phyloP scores from a whole-genome alignment of 257 asterid species.

The Anisodus tanguticus region DNA sequence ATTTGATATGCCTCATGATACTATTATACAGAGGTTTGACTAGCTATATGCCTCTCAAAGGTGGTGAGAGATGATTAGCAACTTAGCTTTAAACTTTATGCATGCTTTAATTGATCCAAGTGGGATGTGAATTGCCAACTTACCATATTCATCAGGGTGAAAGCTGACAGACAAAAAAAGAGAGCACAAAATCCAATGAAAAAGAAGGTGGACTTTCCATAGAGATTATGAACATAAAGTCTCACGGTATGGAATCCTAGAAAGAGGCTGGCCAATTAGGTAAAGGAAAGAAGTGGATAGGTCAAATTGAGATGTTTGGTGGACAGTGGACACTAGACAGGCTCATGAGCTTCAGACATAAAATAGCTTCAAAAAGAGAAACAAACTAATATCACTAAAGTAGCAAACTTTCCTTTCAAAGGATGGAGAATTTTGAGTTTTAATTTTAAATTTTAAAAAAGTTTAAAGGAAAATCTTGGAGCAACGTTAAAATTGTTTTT shows the following conservation, averaged over 20 bases:
- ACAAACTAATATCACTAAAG: constrained; percentile 36
- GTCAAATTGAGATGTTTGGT: background rate
- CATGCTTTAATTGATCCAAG: constrained; percentile 18
- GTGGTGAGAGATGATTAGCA: background rate
- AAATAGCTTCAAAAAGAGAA: constrained; percentile 42
- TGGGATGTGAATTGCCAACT: constrained; percentile 13
- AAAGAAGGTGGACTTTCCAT: background rate
- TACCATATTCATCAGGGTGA: background rate
- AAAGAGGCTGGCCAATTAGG: background rate
- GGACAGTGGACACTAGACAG: constrained; percentile 36
- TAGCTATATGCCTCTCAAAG: background rate
- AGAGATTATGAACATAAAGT: background rate
- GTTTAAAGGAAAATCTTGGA: too few relatives aligned
- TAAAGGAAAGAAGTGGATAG: constrained; percentile 1
- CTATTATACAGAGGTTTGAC: too few relatives aligned
- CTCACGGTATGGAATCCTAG: too few relatives aligned
- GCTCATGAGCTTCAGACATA: constrained; percentile 38
- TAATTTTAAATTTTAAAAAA: too few relatives aligned
- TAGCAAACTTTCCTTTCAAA: constrained; percentile 4
- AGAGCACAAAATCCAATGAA: background rate
- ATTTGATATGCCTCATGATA: too few relatives aligned
- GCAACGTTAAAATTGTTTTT: too few relatives aligned
- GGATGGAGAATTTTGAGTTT: too few relatives aligned
- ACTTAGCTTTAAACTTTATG: constrained; percentile 5
- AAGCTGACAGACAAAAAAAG: background rate